Base-by-base conservation (phyloP, 2,329 filamentous ascomycete species). In the Westerdykella sp. region DNA sequence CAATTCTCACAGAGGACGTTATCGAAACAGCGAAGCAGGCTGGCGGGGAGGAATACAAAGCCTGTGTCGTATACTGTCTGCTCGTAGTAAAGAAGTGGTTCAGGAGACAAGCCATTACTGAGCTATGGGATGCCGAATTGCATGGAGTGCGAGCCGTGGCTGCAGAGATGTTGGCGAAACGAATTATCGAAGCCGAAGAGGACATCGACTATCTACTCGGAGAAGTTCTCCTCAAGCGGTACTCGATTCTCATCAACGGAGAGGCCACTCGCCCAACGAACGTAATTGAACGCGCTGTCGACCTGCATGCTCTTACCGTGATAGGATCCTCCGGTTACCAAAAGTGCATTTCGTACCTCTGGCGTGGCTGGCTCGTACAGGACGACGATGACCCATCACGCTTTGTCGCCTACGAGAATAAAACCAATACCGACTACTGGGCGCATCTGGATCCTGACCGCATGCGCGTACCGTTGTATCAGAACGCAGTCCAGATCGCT, bases 321-420 rank as follows among this genome's bases (percentile, higher is more conserved):
- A 97, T 97, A 49, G 88, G 88, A 2, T 91, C 86, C 1, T 89
- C 87, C 0, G 91, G 93, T 21, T 98, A 97, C 66, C 93, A 97
- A 57, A 95, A 94, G 70, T 97, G 91, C 62, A 88, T 97, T 58
- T 80, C 77, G 49, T 88, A 94, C 61, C 81, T 98, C 7, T 98
- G 93, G 93, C 81, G 82, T 48, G 93, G 93, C 16, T 98, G 93
- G 93, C 74, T 97, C 7, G 83, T 95, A n/a, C 93, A 98, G 65
- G 88, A 96, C 53, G 89, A 96, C 56, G 77, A 90, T 39, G 90
- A 97, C 55, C 85, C 91, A 0, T 81, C 83, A n/a, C 82, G 81
- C 41, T 98, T 98, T 62, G 78, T 96, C 42, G 84, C 90, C 60
- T 98, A 94, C 73, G 80, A 83, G 54, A 76, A 87, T 46, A 88